A percentile compares a stretch with the other conserved stretches of the same genome.
Conservation (phyloP, 371 early-diverging fungal species). For the Saksenaea vasiformis region DNA sequence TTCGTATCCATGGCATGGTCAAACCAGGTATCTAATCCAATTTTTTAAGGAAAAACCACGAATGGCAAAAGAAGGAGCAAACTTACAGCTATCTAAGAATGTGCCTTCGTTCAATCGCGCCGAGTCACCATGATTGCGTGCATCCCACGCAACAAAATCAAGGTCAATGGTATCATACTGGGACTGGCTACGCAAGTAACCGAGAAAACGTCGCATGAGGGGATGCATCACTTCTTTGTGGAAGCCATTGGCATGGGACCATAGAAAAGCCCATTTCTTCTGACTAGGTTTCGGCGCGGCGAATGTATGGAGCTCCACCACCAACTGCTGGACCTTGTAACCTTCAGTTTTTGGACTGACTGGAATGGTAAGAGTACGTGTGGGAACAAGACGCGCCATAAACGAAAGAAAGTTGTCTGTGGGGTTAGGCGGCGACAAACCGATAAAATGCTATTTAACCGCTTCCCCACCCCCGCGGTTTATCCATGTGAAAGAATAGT, state of each 20-base stretch:
- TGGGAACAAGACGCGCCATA: constrained; percentile 15
- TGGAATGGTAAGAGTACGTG: constrained; percentile 17
- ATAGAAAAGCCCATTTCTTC: constrained; percentile 28
- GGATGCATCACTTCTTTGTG: constrained; percentile 45
- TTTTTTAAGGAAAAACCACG: not conserved
- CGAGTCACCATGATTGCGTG: constrained; percentile 52
- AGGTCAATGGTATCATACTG: constrained; percentile 30
- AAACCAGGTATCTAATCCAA: constrained; percentile 33
- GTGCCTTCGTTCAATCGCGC: constrained; percentile 36
- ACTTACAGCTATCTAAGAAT: constrained; percentile 30
- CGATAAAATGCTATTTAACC: no score
- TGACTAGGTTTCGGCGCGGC: constrained; percentile 13
- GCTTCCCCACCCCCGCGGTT: no score
- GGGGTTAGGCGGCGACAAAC: no score
- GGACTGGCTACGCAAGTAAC: constrained; percentile 16
- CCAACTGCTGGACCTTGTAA: constrained; percentile 25
- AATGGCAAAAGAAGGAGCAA: not conserved
- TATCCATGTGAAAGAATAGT: no score
- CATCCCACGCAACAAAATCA: constrained; percentile 38
- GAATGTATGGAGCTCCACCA: constrained; percentile 34
- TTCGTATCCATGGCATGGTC: constrained; percentile 46
- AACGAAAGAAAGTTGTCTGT: not conserved
- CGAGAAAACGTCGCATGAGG: constrained; percentile 26
- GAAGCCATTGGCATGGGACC: constrained; percentile 47
- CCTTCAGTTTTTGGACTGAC: constrained; percentile 27